Evolutionary conservation across 225 moss, liverwort and hornwort species (phyloP).

Genomic region (Neckera pumila): DNA sequence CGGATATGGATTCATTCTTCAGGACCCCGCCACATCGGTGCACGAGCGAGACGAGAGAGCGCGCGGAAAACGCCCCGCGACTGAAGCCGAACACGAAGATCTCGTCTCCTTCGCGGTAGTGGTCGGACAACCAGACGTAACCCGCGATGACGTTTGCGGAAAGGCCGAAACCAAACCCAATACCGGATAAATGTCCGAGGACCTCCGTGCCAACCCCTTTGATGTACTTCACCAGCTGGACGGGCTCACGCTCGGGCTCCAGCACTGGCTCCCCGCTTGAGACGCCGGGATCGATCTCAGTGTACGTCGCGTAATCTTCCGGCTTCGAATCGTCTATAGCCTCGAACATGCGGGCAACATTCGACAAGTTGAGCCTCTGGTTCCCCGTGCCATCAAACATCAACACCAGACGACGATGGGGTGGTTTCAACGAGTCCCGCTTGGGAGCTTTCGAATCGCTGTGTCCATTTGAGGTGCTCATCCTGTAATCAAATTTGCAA

Average conservation of each 20-base stretch:
- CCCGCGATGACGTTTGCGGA: neutral
- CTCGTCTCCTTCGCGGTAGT: neutral
- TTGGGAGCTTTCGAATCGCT: neutral
- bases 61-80: conserved; percentile 3
- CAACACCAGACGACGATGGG: neutral
- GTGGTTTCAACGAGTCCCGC: neutral
- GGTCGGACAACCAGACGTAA: neutral
- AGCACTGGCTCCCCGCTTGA: neutral
- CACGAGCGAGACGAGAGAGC: conserved; percentile 4
- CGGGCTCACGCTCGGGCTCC: neutral
- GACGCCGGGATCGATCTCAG: neutral
- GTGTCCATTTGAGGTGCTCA: neutral
- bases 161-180: neutral
- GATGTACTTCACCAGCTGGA: neutral
- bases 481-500: neutral
- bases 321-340: neutral
- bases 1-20: neutral
- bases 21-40: conserved; percentile 3
- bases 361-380: neutral
- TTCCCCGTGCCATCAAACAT: conserved; percentile 10
- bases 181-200: neutral
- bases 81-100: conserved; percentile 16
- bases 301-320: neutral
- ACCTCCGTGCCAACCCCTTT: neutral
- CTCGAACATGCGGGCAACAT: conserved; percentile 1